Percentiles rank a stretch among this genome's conserved stretches.
These are phyloP conservation scores for Podaxis carcinomalis DNA, from an alignment of 768 basidiomycete species.

Conservation along the genomic window DNA sequence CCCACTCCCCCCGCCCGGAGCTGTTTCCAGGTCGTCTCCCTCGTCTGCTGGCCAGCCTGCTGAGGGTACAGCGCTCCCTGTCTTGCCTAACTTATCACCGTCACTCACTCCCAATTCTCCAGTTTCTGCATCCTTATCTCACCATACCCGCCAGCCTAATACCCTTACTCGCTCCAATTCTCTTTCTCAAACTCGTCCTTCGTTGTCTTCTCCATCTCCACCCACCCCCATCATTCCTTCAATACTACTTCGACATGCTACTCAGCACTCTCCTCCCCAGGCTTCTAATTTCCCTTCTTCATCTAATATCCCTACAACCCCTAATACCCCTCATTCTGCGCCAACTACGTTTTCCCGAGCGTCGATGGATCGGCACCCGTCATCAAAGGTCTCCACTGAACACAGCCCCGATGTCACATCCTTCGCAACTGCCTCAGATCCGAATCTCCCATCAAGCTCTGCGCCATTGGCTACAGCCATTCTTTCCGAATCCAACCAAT, in stretches of 20 bases:
- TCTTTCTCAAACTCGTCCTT: background rate
- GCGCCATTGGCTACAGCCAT: background rate
- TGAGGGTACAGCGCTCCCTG: background rate
- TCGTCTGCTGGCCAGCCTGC: background rate
- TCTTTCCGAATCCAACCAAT: background rate
- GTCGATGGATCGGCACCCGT: background rate
- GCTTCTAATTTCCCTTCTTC: background rate
- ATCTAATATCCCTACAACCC: background rate
- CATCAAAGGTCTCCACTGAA: background rate
- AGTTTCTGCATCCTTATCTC: background rate
- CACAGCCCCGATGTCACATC: background rate
- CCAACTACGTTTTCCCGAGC: background rate
- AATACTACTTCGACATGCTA: constrained; percentile 10
- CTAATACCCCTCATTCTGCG: background rate
- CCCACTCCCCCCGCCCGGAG: background rate
- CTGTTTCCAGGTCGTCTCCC: background rate
- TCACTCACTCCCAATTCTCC: constrained; percentile 7
- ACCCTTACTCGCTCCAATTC: background rate
- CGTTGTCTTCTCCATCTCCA: constrained; percentile 7
- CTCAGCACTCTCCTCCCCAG: background rate
- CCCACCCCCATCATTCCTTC: constrained; percentile 9
- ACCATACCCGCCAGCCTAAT: background rate
- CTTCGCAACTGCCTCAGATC: constrained; percentile 5
- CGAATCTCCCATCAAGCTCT: background rate
- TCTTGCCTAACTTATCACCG: background rate